Evolutionary conservation across 2,329 filamentous ascomycete genomes (phyloP), one percentile per base, ranked within the genome.

Genomic region (Colletotrichum tropicicola): DNA sequence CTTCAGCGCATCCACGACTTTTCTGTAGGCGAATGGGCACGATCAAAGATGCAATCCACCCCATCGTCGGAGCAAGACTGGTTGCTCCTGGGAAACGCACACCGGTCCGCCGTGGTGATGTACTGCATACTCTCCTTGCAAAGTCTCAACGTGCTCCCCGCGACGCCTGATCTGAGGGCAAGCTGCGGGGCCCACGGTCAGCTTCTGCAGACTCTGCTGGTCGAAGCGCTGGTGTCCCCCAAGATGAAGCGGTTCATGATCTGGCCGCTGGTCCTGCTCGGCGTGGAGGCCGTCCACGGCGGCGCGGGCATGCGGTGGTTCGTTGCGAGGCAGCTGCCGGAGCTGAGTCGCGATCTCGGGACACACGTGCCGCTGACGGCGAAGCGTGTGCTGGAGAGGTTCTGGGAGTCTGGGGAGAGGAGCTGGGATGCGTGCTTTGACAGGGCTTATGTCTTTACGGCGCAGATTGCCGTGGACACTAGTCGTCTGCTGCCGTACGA

Each of bases 101-200:
- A 75, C 53, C 73, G 73, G 54, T 66, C 70, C 12, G 70, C 78
- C 5, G 68, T 73, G 15, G 68, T 72, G 13, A 35, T 80, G 8
- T 80, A 79, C 68, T 78, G 75, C 70, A 72, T 78, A 56, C 70
- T 70, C 1, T 78, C 78, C 3, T 70, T 80, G 8, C 77, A 78
- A 57, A 76, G 73, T 65, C 17, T 76, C 5, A 69, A 69, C 5
- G 57, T 77, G 6, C 65, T 79, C 1, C 73, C 72, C 30, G 21
- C 10, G 21, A 67, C 55, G 12, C 12, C 19, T 0, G 10, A 9
- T 3, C 37, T 60, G 27, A 44, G 57, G 21, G 28, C 25, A 8
- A 17, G 6, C 3, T 55, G 48, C 48, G 49, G 23, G 3, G 41
- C 37, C 5, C 39, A 60, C 21, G 41, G 57, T 19, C 37, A 37